Conservation (phyloP, 192 early-diverging fungal genomes). For the Backusella mclennaniae region DNA sequence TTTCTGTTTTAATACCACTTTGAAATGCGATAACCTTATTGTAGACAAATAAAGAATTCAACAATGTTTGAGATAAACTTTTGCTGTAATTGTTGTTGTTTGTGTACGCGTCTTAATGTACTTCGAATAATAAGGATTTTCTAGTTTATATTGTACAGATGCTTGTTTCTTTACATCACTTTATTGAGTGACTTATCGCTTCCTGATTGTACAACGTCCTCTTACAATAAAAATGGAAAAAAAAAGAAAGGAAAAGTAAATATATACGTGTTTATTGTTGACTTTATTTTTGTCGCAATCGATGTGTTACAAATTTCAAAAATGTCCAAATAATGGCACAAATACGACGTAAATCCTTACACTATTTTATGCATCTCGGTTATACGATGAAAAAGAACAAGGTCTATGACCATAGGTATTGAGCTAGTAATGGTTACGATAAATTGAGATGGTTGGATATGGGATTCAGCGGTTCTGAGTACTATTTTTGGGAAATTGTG, state of each 20-base stretch:
- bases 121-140: not conserved
- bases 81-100: not conserved
- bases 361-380: not conserved
- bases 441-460: not conserved
- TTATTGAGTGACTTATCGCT: not conserved
- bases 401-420: not conserved
- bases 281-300: constrained; percentile 1
- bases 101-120: not conserved
- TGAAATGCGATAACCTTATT: not conserved
- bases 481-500: not conserved
- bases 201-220: not conserved
- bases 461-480: not conserved
- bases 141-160: not conserved
- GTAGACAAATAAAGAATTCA: not conserved
- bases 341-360: not conserved
- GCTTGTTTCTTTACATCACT: not conserved
- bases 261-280: not conserved
- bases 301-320: not conserved
- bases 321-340: not conserved
- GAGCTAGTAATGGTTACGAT: not conserved
- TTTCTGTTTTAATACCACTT: not conserved
- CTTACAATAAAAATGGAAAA: not conserved
- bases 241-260: not conserved
- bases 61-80: not conserved
- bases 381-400: not conserved